Base-by-base conservation (phyloP, 2,329 filamentous ascomycete species). In the Arthrobotrys iridis region DNA sequence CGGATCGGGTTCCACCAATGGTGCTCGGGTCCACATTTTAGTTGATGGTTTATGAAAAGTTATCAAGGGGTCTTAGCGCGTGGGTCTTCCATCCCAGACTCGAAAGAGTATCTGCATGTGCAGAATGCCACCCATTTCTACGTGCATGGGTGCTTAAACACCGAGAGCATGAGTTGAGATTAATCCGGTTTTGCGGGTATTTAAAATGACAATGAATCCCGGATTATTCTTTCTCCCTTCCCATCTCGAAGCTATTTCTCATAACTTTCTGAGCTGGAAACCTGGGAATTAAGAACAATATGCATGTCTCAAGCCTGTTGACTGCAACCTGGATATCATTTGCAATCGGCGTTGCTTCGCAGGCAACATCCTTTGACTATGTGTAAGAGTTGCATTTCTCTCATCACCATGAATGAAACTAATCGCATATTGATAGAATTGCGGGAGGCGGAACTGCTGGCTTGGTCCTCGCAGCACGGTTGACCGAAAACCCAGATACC, bases 361-460 rank as follows among this genome's bases (percentile, higher is more conserved):
- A 66, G 20, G 20, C 45, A 10, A 74, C 66, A 37, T 57, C 45
- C 3, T 74, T 74, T 13, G 70, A 74, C 18, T 74, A 74, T 22
- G 41, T 74, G 70, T 74, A 67, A 41, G 70, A 3, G 4, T 20
- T 26, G 4, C 8, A 15, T 48, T 1, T 43, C 10, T 63, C 11
- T 11, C 20, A 2, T 10, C 18, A n/a, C 26, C 15, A 46, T 18
- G n/a, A 4, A 33, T n/a, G 15, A 55, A 28, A 50, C 15, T 37
- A 24, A 55, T 22, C 46, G 33, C 24, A 10, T 1, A 13, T 26
- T 28, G 10, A 35, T 79, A 76, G 82, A 81, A 77, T 82, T 79
- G 78, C 78, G 10, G 64, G 82, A 79, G 71, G 78, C 15, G 79
- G 79, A 3, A 80, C 80, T 26, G 77, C 78, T 3, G 79, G 79